Conservation (phyloP, 1,139 yeast species). For the Suhomyces bolitotheri region DNA sequence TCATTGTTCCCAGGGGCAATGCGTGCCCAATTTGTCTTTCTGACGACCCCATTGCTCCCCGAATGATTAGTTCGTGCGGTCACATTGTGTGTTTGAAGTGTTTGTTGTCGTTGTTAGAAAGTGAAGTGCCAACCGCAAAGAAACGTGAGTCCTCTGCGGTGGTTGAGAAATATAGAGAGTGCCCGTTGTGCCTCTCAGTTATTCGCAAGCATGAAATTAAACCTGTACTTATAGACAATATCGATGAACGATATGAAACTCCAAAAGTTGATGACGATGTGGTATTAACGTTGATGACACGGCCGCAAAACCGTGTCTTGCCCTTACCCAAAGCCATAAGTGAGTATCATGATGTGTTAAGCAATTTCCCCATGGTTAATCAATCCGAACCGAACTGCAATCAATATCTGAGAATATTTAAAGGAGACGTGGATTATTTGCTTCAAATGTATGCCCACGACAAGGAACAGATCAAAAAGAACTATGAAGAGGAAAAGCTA, state of each 20-base stretch:
- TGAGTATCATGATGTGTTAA: constrained; percentile 27
- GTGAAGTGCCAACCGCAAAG: constrained; percentile 47
- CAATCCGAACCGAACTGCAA: constrained; percentile 25
- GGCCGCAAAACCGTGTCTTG: constrained; percentile 59
- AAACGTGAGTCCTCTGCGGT: constrained; percentile 39
- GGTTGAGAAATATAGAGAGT: constrained; percentile 62
- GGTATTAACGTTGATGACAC: constrained; percentile 67
- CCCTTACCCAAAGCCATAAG: constrained; percentile 57
- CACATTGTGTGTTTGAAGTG: constrained; percentile 89
- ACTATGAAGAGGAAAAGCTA: constrained; percentile 56
- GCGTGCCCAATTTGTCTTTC: constrained; percentile 91
- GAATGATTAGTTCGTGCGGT: constrained; percentile 90
- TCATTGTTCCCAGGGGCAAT: constrained; percentile 70
- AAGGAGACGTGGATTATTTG: constrained; percentile 58
- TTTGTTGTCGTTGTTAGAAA: constrained; percentile 66
- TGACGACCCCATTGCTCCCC: constrained; percentile 84
- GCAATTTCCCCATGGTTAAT: constrained; percentile 35
- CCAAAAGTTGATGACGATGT: constrained; percentile 65
- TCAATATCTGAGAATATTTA: constrained; percentile 56
- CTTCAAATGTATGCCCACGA: constrained; percentile 59
- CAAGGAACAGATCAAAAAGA: constrained; percentile 45
- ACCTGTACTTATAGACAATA: constrained; percentile 64
- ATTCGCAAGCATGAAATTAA: constrained; percentile 60
- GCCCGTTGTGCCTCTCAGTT: constrained; percentile 81
- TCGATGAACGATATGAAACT: constrained; percentile 57